Percentiles rank a stretch among this genome's conserved stretches.
phyloP scores from a whole-genome alignment of 2,329 filamentous ascomycete genomes.

The Arachnopeziza araneosa region DNA sequence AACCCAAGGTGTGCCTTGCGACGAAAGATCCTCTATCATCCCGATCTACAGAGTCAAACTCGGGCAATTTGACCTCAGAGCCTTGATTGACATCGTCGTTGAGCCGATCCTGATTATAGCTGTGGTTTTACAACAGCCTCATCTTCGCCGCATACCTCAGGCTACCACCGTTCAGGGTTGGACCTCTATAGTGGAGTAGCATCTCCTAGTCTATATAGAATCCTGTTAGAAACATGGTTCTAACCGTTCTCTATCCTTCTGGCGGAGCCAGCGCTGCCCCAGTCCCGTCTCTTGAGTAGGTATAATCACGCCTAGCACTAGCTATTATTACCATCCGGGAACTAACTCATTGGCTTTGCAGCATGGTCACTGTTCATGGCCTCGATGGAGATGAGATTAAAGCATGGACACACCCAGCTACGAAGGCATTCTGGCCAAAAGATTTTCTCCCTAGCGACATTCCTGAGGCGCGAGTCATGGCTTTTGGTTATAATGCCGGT shows the following conservation, averaged over 20 bases:
- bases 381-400: not conserved
- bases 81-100: not conserved
- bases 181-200: not conserved
- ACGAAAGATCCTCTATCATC: no score
- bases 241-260: not conserved
- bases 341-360: slow-evolving; percentile 8
- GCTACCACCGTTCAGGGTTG: not conserved
- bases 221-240: not conserved
- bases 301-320: not conserved
- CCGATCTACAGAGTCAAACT: no score
- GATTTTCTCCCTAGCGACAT: not conserved
- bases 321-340: not conserved
- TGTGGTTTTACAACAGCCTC: not conserved
- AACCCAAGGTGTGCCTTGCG: no score
- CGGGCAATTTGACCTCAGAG: no score
- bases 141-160: not conserved
- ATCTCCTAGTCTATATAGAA: not conserved
- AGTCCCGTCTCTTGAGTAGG: not conserved
- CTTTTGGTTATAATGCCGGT: slow-evolving; percentile 10
- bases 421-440: not conserved
- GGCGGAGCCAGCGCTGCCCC: not conserved
- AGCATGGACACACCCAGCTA: not conserved
- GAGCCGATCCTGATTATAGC: not conserved
- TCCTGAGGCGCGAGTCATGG: not conserved
- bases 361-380: not conserved